These are phyloP conservation scores for Haplographium delicatum DNA, from an alignment of 495 filamentous ascomycete genomes.

Conservation along the genomic window DNA sequence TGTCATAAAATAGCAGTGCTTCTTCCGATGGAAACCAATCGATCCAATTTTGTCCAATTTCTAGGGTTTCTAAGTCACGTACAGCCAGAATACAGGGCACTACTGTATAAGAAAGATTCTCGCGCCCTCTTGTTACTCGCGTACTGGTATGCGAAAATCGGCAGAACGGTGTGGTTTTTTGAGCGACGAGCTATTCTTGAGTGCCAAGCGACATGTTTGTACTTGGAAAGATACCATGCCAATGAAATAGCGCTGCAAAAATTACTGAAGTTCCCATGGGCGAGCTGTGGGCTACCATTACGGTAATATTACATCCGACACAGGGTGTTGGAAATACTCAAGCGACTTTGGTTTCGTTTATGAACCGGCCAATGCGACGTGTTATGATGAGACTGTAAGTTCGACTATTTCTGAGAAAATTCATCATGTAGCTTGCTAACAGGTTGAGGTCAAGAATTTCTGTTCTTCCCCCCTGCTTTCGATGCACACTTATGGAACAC, in stretches of 20 bases:
- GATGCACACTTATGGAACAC: no score
- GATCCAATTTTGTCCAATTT: conserved; percentile 29
- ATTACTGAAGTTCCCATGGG: conserved; percentile 13
- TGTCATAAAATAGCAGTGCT: conserved; percentile 12
- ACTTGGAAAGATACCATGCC: conserved; percentile 24
- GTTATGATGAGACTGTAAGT: no score
- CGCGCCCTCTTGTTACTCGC: conserved; percentile 35
- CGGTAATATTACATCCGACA: no score
- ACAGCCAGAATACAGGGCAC: conserved; percentile 23
- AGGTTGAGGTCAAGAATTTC: no score
- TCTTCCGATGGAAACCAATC: conserved; percentile 24
- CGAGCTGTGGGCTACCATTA: conserved; percentile 1
- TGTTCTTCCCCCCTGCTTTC: no score
- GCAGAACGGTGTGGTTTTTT: conserved; percentile 36
- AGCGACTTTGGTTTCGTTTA: no score
- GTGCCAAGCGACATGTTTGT: conserved; percentile 31
- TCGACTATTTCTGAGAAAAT: no score
- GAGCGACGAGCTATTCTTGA: conserved; percentile 32
- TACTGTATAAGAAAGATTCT: conserved; percentile 32
- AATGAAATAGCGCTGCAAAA: conserved; percentile 4
- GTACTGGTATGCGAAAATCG: conserved; percentile 38
- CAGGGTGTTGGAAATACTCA: no score
- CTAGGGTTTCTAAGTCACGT: conserved; percentile 33
- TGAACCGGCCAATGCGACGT: no score
- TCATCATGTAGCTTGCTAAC: no score